Evolutionary conservation across 768 basidiomycete species (phyloP), one percentile per base, ranked within the genome.

Genomic region (Candolleomyces aberdarensis): DNA sequence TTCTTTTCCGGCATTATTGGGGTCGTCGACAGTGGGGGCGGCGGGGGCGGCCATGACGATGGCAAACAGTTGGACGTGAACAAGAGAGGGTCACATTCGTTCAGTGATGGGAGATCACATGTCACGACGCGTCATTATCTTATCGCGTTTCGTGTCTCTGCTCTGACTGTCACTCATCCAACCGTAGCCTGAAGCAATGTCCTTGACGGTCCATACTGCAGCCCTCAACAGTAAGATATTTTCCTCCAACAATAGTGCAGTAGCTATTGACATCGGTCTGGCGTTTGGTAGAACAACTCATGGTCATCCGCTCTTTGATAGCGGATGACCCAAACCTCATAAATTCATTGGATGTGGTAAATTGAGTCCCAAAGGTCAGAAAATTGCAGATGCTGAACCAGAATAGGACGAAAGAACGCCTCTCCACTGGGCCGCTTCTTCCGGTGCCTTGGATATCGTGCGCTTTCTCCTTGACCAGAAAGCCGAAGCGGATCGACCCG

Each of bases 381-480:
- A 2, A 29, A 14, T 47, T 22, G 46, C 20, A 40, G 51, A 56
- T 57, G 41, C 20, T 62, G 47, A 59, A 66, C 40, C 57, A 51
- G 17, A 26, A 46, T 61, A 92, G 91, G 92, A 94, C 70, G 87
- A 81, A 43, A 80, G 92, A 39, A 91, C 92, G 0, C 83, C 92
- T 9, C 74, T 94, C n/a, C 92, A 94, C 67, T 93, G 91, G 91
- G 89, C 91, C 59, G 85, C 91, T 13, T 87, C 87, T 11, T 85
- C 85, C 19, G 91, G 90, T 55, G 82, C 87, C 44, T 71, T 84
- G 58, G 89, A 91, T 58, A 85, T 91, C 63, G 80, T 70, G 31
- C 78, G 82, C 57, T 89, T 85, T 71, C 78, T 94, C 64, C 76
- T 93, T 60, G 87, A 86, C 72, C 84, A 85, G 65, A 80, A 83